Percentiles rank a stretch among this genome's conserved stretches.
Evolutionary conservation across 192 early-diverging fungal species (phyloP).

Genomic region (Coemansia sp.): DNA sequence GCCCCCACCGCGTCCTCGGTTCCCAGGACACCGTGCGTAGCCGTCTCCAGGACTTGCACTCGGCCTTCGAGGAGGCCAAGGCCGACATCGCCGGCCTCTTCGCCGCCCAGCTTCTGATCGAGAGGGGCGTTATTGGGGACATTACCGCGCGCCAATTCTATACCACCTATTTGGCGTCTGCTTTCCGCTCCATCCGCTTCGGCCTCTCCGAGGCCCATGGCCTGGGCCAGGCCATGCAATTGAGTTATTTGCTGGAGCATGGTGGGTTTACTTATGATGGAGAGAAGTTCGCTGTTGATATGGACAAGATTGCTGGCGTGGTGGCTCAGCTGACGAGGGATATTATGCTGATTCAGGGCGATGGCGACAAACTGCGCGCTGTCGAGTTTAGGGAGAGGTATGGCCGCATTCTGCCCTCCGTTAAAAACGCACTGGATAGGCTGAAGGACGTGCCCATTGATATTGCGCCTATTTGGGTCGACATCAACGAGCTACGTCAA

Average conservation of each 20-base stretch:
- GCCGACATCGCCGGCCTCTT: slow-evolving; percentile 72
- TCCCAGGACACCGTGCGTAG: slow-evolving; percentile 63
- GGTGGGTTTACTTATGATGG: slow-evolving; percentile 60
- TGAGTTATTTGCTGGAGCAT: slow-evolving; percentile 66
- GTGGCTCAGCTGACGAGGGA: slow-evolving; percentile 62
- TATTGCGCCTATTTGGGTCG: slow-evolving; percentile 47
- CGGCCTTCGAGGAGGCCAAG: slow-evolving; percentile 77
- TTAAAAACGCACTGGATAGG: slow-evolving; percentile 54
- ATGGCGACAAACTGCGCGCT: slow-evolving; percentile 65
- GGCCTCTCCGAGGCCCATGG: slow-evolving; percentile 72
- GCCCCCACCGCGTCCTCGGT: slow-evolving; percentile 59
- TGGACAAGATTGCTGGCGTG: slow-evolving; percentile 57
- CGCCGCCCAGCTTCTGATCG: slow-evolving; percentile 61
- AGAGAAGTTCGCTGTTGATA: slow-evolving; percentile 59
- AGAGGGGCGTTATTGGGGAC: slow-evolving; percentile 58
- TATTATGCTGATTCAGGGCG: slow-evolving; percentile 70
- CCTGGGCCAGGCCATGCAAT: slow-evolving; percentile 69
- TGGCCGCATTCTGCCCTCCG: slow-evolving; percentile 52
- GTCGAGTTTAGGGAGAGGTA: slow-evolving; percentile 60
- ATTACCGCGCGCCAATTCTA: slow-evolving; percentile 65
- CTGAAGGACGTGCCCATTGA: slow-evolving; percentile 57
- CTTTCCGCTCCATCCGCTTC: slow-evolving; percentile 72
- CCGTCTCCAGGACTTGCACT: slow-evolving; percentile 65
- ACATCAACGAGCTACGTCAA: slow-evolving; percentile 30
- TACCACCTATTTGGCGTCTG: slow-evolving; percentile 70